Conservation (phyloP, 306 rosid genomes). For the Lagenaria siceraria region DNA sequence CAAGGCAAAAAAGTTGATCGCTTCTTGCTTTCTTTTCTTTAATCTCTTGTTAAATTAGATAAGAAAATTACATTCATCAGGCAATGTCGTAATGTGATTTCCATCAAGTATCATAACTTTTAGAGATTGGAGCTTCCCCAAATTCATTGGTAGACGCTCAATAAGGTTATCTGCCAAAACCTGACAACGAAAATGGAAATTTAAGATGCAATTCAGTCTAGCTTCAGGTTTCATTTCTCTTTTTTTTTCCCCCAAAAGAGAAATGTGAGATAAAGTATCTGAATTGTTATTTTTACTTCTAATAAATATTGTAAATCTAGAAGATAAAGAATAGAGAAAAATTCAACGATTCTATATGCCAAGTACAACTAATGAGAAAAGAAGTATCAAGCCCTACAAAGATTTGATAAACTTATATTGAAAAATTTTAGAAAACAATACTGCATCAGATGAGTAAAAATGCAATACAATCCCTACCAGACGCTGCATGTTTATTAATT, state of each 20-base stretch:
- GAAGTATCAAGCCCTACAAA: not conserved
- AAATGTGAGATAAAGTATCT: not conserved
- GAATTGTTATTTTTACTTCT: not conserved
- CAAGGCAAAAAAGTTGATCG: not conserved
- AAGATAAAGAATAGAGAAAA: not conserved
- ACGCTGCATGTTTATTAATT: constrained; percentile 66
- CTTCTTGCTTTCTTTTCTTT: constrained; percentile 11
- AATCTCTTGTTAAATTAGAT: constrained; percentile 16
- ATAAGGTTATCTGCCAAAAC: constrained; percentile 68
- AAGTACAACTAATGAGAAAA: not conserved
- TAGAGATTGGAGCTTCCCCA: constrained; percentile 86
- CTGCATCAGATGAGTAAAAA: constrained; percentile 7
- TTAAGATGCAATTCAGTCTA: no score
- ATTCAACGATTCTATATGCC: not conserved
- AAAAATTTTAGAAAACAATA: not conserved
- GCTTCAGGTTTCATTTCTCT: not conserved
- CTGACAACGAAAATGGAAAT: constrained; percentile 24
- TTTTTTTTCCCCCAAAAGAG: not conserved
- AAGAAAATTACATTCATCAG: constrained; percentile 93
- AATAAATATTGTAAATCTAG: not conserved
- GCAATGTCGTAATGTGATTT: constrained; percentile 68
- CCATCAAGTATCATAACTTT: constrained; percentile 77
- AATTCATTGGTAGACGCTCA: constrained; percentile 65
- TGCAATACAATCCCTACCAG: constrained; percentile 45
- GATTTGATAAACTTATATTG: not conserved